Base-by-base conservation (phyloP, 1,139 yeast genomes). In the Yarrowia galli region DNA sequence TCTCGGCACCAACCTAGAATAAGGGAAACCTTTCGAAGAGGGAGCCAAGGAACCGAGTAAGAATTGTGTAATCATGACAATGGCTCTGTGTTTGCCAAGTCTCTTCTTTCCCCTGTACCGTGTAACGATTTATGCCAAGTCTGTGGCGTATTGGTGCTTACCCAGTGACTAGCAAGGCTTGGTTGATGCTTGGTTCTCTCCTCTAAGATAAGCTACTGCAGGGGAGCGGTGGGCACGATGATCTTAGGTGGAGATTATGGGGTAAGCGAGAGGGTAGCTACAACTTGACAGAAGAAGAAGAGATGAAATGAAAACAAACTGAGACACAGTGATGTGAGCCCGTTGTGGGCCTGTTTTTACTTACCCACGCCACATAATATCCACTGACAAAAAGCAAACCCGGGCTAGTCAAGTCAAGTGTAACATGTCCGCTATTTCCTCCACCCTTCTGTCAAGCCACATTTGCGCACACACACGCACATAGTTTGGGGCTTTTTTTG, bases 151-250 rank as follows among this genome's bases (percentile, higher is more conserved):
- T 9, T 12, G 18, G 13, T 22, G 49, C 49, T 45, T 45, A 22
- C 15, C 51, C 35, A 3, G 35, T 4, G 32, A 42, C 51, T 45
- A 45, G 49, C 18, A 15, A 16, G 3, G 49, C 49, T 45, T 28
- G 38, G 15, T 28, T n/a, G 36, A 3, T 25, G 36, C 16, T 20
- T 42, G 46, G 15, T 15, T n/a, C 6, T 25, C 35, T 16, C 18
- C 7, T 25, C 51, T 28, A 10, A 51, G 60, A 53, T 53, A 53
- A 36, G 60, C 60, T 53, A 53, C 60, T 53, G 60, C 60, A 53
- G 23, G 60, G 60, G 43, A 6, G 6, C 35, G 45, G 56, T 53
- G 60, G 60, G 45, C 60, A 20, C 13, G 56, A 20, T 32, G 60
- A 53, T 51, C 58, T 28, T 28, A 35, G 40, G 60, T 36, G 43